Evolutionary conservation across 1,284 basidiomycete species (phyloP).

Genomic region (Moniliella sp.): DNA sequence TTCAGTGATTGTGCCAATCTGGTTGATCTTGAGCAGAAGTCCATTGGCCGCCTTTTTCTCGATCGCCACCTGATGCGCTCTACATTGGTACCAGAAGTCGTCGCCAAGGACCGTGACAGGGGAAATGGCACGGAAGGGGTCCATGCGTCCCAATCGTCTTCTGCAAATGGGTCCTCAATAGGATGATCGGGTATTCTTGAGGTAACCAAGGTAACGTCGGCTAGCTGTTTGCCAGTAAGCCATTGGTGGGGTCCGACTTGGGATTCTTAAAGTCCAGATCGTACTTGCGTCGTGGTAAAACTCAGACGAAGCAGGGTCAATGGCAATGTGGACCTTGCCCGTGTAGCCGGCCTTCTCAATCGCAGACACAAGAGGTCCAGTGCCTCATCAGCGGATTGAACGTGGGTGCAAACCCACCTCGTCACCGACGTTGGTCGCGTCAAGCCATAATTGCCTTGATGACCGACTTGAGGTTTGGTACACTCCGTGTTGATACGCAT

Average conservation of each 20-base stretch:
- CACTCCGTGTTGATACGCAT: conserved; percentile 93
- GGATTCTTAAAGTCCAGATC: conserved; percentile 99
- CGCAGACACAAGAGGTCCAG: conserved; percentile 84
- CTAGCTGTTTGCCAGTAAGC: conserved; percentile 78
- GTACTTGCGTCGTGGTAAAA: conserved; percentile 99
- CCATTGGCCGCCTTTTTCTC: conserved; percentile 99
- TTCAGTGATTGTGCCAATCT: conserved; percentile 97
- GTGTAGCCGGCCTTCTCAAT: conserved; percentile 95
- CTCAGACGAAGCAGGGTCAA: conserved; percentile 96
- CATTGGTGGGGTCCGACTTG: conserved; percentile 88
- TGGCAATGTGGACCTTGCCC: conserved; percentile 93
- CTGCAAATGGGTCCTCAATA: conserved; percentile 98
- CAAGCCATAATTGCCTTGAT: conserved; percentile 98
- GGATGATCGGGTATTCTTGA: conserved; percentile 38
- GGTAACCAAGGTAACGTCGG: conserved; percentile 59
- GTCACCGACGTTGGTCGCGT: conserved; percentile 97
- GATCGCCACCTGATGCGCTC: conserved; percentile 89
- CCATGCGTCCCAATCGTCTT: conserved; percentile 99
- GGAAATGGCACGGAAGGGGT: conserved; percentile 47
- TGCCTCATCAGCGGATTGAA: conserved; percentile 84
- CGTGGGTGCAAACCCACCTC: conserved; percentile 97
- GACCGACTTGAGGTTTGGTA: conserved; percentile 99
- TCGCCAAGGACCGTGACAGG: conserved; percentile 69
- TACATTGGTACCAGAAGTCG: conserved; percentile 94
- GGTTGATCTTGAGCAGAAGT: conserved; percentile 76